Evolutionary conservation across 2,329 filamentous ascomycete species (phyloP).

Genomic region (Mariannaea sp.): DNA sequence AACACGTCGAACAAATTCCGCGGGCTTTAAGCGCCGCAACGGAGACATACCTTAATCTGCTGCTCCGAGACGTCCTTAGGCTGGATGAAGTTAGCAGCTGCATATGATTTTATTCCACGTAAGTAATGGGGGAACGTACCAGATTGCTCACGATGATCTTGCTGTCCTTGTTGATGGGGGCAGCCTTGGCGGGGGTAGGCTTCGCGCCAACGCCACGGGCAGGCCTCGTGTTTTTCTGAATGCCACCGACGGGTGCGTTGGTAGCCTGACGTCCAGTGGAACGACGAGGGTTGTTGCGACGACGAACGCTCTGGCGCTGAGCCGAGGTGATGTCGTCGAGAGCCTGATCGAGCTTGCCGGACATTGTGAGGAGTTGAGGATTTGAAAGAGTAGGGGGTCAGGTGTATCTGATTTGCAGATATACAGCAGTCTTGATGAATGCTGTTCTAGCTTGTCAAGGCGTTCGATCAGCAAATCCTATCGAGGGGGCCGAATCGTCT

Average conservation of each 20-base stretch:
- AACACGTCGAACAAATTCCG: constrained; percentile 71
- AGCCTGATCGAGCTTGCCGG: constrained; percentile 94
- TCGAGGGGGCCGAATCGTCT: constrained; percentile 12
- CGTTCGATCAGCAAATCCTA: constrained; percentile 34
- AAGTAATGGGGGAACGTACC: constrained; percentile 61
- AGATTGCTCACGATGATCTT: constrained; percentile 99
- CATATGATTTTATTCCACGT: not conserved
- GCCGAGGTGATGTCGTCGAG: constrained; percentile 96
- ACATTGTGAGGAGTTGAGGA: constrained; percentile 63
- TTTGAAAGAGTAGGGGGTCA: constrained; percentile 20
- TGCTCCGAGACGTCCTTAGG: constrained; percentile 94
- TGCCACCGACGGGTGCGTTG: constrained; percentile 78
- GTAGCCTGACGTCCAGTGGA: constrained; percentile 57
- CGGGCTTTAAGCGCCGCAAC: constrained; percentile 70
- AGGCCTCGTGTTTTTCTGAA: constrained; percentile 76
- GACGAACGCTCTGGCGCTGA: constrained; percentile 63
- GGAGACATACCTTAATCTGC: constrained; percentile 99
- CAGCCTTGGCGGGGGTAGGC: constrained; percentile 67
- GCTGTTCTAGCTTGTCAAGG: constrained; percentile 31
- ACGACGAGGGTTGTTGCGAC: constrained; percentile 56
- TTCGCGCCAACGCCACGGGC: constrained; percentile 63
- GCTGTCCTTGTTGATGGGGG: constrained; percentile 71
- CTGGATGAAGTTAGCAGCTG: constrained; percentile 62
- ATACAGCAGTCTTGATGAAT: constrained; percentile 18
- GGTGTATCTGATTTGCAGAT: constrained; percentile 11